These are phyloP conservation scores for Neonectria magnoliae DNA, from an alignment of 2,329 filamentous ascomycete genomes.

Conservation along the genomic window DNA sequence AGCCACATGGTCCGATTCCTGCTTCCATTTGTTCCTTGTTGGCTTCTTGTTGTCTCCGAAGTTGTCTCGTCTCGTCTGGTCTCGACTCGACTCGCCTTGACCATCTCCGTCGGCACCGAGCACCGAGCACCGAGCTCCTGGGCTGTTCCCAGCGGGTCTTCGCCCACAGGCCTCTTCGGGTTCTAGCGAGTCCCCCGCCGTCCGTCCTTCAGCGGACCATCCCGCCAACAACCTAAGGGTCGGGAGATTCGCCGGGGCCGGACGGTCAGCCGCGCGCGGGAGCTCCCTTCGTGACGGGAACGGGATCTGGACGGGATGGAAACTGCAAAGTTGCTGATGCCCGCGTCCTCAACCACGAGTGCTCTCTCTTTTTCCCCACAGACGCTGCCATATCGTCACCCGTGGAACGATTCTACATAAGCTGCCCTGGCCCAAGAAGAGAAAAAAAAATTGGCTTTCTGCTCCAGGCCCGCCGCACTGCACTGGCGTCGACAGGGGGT, in stretches of 20 bases:
- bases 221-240: background rate
- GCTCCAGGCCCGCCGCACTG: no score
- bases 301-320: background rate
- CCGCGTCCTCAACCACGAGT: background rate
- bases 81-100: background rate
- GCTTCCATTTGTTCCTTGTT: conserved; percentile 6
- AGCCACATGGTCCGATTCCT: conserved; percentile 1
- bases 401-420: conserved; percentile 5
- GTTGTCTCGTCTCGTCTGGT: conserved; percentile 10
- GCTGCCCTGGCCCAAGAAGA: background rate
- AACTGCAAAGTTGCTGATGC: background rate
- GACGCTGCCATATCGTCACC: background rate
- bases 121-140: background rate
- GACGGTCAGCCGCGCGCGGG: background rate
- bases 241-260: background rate
- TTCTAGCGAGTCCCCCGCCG: background rate
- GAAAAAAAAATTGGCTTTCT: background rate
- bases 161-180: background rate
- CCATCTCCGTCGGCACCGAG: background rate
- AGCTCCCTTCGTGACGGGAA: no score
- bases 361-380: no score
- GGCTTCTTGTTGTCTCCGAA: conserved; percentile 17
- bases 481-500: conserved; percentile 1
- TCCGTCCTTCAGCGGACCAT: background rate
- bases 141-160: background rate